phyloP scores from a whole-genome alignment of 2,329 filamentous ascomycete genomes.

The Beauveria asiatica region DNA sequence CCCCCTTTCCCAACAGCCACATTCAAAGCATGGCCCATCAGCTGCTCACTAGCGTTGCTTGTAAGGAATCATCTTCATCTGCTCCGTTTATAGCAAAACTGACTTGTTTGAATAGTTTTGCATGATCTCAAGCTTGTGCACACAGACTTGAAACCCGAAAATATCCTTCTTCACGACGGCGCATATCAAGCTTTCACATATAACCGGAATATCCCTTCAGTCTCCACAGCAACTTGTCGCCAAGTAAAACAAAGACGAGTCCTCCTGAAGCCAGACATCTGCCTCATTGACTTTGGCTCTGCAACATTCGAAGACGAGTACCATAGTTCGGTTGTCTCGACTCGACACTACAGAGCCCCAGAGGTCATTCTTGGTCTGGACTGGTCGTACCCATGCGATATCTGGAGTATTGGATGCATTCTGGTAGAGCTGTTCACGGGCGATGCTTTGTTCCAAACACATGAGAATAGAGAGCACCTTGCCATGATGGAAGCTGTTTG shows the following conservation, averaged over 20 bases:
- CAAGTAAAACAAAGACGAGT: constrained; percentile 57
- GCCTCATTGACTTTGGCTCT: constrained; percentile 63
- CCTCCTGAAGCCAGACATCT: constrained; percentile 59
- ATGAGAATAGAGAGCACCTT: constrained; percentile 63
- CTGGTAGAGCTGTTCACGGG: constrained; percentile 65
- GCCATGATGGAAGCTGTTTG: constrained; percentile 70
- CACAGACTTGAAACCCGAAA: constrained; percentile 67
- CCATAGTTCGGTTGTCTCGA: constrained; percentile 63
- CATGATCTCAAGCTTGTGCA: constrained; percentile 97
- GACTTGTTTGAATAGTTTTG: constrained; percentile 50
- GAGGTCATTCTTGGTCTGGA: constrained; percentile 64
- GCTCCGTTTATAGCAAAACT: constrained; percentile 13
- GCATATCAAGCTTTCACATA: constrained; percentile 64
- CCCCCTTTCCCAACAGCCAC: constrained; percentile 10
- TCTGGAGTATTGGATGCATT: constrained; percentile 68
- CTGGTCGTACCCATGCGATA: constrained; percentile 65
- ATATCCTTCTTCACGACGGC: constrained; percentile 58
- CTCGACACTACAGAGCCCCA: constrained; percentile 60
- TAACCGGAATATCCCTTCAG: constrained; percentile 60
- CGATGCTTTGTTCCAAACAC: constrained; percentile 63
- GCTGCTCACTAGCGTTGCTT: constrained; percentile 12
- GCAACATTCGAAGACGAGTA: constrained; percentile 67
- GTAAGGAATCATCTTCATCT: background rate
- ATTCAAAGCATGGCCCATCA: constrained; percentile 11
- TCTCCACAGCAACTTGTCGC: constrained; percentile 49